Base-by-base conservation (phyloP, 73 alveolate species). In the Paramecium tetraurelia region DNA sequence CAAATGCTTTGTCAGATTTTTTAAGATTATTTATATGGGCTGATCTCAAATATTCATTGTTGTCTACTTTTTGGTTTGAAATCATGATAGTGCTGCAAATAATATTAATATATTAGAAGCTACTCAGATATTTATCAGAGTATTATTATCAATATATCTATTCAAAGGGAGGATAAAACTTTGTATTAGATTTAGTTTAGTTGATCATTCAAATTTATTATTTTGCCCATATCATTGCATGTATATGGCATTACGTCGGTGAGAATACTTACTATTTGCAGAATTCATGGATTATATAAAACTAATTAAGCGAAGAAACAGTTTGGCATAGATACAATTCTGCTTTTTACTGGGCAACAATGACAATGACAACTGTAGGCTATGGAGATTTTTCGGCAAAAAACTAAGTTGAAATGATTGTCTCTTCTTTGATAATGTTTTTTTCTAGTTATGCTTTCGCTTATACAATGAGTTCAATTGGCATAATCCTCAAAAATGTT, bases 341-440 rank as follows among this genome's bases (percentile, higher is more conserved):
- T 9, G 43, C 94, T 0, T 89, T 89, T 70, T 89, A 89, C 27
- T 89, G 94, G 94, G 77, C 85, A 38, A 83, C 87, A 3, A 89
- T 83, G 80, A 89, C 94, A 18, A 89, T 89, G 94, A 71, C 90
- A 20, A 89, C 94, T 7, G 86, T 83, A 22, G 94, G 94, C 2
- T 88, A 88, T 88, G 94, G 94, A 40, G 94, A 88, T 70, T 43
- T 88, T 0, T 40, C 84, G 1, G 88, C 94, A 14, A 22, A 16
- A 40, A 88, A 88, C 46, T 46, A 76, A n/a, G 18, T 41, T 18
- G 94, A 88, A 68, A 68, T 76, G 57, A 63, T 70, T 18, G 24
- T 27, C 5, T 68, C 88, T 5, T 50, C 80, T 9, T 33, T 68
- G 1, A 70, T 83, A 9, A 88, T 88, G 94, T 70, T 88, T 1